phyloP scores from a whole-genome alignment of 139 green algal genomes.

The Mychonastes homosphaera region DNA sequence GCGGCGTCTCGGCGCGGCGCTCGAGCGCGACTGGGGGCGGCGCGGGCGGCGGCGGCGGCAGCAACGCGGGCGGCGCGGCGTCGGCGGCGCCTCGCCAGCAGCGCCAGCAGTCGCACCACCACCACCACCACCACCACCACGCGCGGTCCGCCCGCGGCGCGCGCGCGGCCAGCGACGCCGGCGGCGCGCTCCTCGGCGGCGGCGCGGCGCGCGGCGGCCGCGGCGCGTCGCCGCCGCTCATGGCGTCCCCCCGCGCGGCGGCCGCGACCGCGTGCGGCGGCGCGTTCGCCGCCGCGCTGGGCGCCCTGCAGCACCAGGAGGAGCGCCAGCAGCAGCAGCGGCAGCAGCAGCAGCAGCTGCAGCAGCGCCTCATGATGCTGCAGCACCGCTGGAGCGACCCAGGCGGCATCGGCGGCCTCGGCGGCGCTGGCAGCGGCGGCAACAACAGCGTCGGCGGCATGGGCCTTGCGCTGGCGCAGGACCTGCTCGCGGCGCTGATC shows the following conservation, averaged over 20 bases:
- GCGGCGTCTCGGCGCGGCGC: no score
- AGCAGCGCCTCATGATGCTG: not conserved
- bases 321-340: not conserved
- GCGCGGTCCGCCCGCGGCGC: not conserved
- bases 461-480: no score
- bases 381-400: not conserved
- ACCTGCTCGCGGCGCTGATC: no score
- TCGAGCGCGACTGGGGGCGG: no score
- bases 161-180: not conserved
- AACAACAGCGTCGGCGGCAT: no score
- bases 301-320: not conserved
- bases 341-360: not conserved
- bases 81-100: not conserved
- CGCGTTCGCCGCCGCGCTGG: not conserved
- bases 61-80: no score
- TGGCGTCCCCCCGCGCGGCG: no score
- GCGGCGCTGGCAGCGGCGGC: conserved; percentile 9
- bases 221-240: no score
- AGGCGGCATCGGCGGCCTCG: not conserved
- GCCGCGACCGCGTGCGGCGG: not conserved
- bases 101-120: not conserved
- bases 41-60: no score
- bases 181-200: not conserved
- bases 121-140: not conserved
- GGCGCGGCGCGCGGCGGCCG: not conserved